These are phyloP conservation scores for Elaphomyces granulatus DNA, from an alignment of 495 filamentous ascomycete genomes.

Conservation along the genomic window DNA sequence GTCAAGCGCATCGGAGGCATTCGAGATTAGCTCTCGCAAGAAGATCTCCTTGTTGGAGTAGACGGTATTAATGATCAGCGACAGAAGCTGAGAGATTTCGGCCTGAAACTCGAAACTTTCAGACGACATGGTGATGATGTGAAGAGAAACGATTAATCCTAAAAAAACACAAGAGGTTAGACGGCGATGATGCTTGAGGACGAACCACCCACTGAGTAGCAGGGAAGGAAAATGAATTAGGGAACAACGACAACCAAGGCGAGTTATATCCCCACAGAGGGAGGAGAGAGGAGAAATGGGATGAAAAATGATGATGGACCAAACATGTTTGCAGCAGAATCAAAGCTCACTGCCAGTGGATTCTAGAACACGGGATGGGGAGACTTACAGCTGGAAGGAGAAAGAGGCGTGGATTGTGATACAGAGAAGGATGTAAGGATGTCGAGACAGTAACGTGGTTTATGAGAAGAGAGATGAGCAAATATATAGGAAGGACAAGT, in stretches of 20 bases:
- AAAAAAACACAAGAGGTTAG: conserved; percentile 3
- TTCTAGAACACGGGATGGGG: conserved; percentile 3
- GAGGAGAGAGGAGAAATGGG: too few species aligned
- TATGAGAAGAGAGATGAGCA: conserved; percentile 4
- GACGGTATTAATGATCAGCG: conserved; percentile 99
- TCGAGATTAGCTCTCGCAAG: conserved; percentile 93
- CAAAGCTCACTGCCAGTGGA: background rate
- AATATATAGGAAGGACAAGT: conserved; percentile 2
- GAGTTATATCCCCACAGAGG: conserved; percentile 3
- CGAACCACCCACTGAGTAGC: too few species aligned
- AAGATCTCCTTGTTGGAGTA: conserved; percentile 99
- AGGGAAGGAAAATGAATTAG: too few species aligned
- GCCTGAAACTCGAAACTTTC: conserved; percentile 99
- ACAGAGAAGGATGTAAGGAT: conserved; percentile 1
- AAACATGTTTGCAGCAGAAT: background rate
- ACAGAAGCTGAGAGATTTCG: conserved; percentile 99
- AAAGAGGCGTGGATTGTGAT: conserved; percentile 1
- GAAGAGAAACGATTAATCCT: conserved; percentile 2
- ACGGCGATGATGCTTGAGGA: too few species aligned
- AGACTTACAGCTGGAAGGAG: too few species aligned
- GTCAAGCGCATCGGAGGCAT: conserved; percentile 95
- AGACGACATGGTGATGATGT: conserved; percentile 52
- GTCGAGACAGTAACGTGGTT: conserved; percentile 3
- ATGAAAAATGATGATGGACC: too few species aligned
- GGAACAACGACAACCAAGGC: background rate